Evolutionary conservation across 352 stramenopile genomes (phyloP).

Genomic region (Pythium oligandrum): DNA sequence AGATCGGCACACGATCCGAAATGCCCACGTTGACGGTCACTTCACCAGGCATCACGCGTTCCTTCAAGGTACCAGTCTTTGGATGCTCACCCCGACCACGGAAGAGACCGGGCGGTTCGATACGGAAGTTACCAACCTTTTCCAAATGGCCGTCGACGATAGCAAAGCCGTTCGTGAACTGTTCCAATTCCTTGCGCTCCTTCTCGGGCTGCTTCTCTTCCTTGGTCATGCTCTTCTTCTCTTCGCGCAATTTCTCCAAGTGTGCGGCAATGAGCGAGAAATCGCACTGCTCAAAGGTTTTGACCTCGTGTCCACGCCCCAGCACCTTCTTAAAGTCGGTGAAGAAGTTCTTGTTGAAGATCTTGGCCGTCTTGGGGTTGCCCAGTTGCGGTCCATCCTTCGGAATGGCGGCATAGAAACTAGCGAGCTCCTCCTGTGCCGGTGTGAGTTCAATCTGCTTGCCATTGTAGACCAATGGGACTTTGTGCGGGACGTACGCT

Average conservation of each 20-base stretch:
- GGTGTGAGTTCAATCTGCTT: slow-evolving; percentile 93
- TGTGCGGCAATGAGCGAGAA: slow-evolving; percentile 94
- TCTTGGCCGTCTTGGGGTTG: slow-evolving; percentile 94
- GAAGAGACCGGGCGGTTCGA: slow-evolving; percentile 98
- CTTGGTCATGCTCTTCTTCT: slow-evolving; percentile 96
- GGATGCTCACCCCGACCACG: slow-evolving; percentile 97
- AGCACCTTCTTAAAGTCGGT: slow-evolving; percentile 89
- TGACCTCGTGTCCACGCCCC: slow-evolving; percentile 93
- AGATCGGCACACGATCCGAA: slow-evolving; percentile 88
- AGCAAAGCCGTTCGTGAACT: slow-evolving; percentile 94
- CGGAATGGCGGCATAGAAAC: slow-evolving; percentile 94
- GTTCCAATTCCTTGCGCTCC: slow-evolving; percentile 88
- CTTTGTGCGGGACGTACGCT: slow-evolving; percentile 93
- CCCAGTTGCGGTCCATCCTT: slow-evolving; percentile 97
- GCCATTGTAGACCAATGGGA: slow-evolving; percentile 95
- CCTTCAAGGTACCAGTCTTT: slow-evolving; percentile 99
- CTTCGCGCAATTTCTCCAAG: slow-evolving; percentile 90
- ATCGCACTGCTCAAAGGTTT: slow-evolving; percentile 96
- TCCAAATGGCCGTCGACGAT: slow-evolving; percentile 98
- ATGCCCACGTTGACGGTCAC: slow-evolving; percentile 97
- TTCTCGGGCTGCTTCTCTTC: slow-evolving; percentile 89
- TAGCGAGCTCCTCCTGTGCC: slow-evolving; percentile 93
- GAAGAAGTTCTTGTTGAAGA: slow-evolving; percentile 99
- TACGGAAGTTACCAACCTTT: slow-evolving; percentile 96
- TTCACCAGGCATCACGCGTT: slow-evolving; percentile 93